These are phyloP conservation scores for Aureobasidium sp. DNA, from an alignment of 2,329 filamentous ascomycete species.

Conservation along the genomic window DNA sequence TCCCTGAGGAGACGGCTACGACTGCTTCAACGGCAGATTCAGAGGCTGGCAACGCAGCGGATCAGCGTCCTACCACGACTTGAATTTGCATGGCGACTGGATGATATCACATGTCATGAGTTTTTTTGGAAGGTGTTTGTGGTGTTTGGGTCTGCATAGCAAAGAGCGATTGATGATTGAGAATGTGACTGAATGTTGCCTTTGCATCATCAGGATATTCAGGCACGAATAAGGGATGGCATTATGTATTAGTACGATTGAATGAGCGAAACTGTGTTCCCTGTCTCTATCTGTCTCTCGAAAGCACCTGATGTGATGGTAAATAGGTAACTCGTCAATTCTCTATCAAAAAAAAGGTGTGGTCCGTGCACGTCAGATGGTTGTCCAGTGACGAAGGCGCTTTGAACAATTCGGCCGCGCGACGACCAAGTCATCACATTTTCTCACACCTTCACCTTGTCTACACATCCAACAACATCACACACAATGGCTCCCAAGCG, in stretches of 20 bases:
- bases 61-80: not conserved
- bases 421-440: not conserved
- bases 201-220: not conserved
- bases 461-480: not conserved
- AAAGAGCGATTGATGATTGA: not conserved
- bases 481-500: constrained; percentile 14
- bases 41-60: not conserved
- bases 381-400: not conserved
- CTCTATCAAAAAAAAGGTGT: not conserved
- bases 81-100: not conserved
- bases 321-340: too few relatives aligned
- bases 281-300: too few relatives aligned
- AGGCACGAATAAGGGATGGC: not conserved
- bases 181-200: not conserved
- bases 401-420: not conserved
- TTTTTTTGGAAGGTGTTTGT: too few relatives aligned
- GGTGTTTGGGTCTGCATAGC: not conserved
- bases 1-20: not conserved
- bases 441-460: not conserved
- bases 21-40: not conserved
- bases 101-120: not conserved
- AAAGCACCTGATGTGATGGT: not conserved
- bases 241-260: constrained; percentile 2
- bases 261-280: not conserved
- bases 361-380: not conserved